A percentile compares a stretch with the other conserved stretches of the same genome.
Evolutionary conservation across 2,329 filamentous ascomycete species (phyloP).

Genomic region (Xylaria sp.): DNA sequence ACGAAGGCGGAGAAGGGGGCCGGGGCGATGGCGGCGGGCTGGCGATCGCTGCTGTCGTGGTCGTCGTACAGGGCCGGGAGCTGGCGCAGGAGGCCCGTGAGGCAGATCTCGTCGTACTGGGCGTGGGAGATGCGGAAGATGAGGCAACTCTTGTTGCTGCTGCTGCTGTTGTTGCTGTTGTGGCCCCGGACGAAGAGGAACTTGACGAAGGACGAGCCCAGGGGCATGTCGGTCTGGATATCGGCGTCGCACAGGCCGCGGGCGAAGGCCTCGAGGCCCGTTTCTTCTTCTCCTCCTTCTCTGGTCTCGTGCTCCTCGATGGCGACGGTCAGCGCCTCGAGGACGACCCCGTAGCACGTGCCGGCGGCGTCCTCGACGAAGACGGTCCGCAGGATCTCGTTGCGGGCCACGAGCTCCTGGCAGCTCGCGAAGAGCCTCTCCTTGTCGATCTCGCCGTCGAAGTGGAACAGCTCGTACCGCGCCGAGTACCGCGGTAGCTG

Average conservation of each 20-base stretch:
- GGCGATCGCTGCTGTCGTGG: too few relatives aligned
- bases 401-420: slow-evolving; percentile 58
- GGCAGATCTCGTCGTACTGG: slow-evolving; percentile 70
- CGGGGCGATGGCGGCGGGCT: slow-evolving; percentile 35
- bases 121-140: slow-evolving; percentile 68
- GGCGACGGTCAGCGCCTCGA: slow-evolving; percentile 55
- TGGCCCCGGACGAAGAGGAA: slow-evolving; percentile 56
- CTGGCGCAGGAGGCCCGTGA: slow-evolving; percentile 63
- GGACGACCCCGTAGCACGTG: slow-evolving; percentile 58
- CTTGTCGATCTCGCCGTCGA: slow-evolving; percentile 54
- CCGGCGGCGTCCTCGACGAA: slow-evolving; percentile 57
- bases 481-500: slow-evolving; percentile 62
- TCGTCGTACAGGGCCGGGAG: slow-evolving; percentile 57
- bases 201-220: slow-evolving; percentile 63
- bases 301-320: slow-evolving; percentile 58
- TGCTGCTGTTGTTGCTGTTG: too few relatives aligned
- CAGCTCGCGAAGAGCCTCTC: slow-evolving; percentile 53
- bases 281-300: too few relatives aligned
- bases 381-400: slow-evolving; percentile 68
- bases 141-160: slow-evolving; percentile 48
- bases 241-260: slow-evolving; percentile 59
- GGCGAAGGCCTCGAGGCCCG: slow-evolving; percentile 54
- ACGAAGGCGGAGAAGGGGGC: slow-evolving; percentile 52
- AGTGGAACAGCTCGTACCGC: slow-evolving; percentile 67
- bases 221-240: slow-evolving; percentile 56